Conservation (phyloP, 495 filamentous ascomycete genomes). For the Neurospora hispaniola region DNA sequence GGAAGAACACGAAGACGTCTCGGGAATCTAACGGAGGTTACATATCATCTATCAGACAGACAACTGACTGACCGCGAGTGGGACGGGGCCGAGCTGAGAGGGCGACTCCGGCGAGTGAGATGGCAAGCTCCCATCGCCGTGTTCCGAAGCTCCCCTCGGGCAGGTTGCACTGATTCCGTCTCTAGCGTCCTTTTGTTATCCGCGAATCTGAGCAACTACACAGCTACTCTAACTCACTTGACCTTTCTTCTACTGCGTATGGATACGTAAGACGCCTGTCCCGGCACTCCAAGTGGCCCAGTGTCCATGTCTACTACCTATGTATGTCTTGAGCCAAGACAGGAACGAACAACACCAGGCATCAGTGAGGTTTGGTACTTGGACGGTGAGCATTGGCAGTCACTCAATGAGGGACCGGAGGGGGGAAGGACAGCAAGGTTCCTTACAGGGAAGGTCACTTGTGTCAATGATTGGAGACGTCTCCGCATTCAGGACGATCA, state of each 20-base stretch:
- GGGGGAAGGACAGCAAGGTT: not conserved
- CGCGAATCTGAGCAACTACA: not conserved
- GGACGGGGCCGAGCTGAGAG: not conserved
- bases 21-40: not conserved
- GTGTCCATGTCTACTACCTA: not conserved
- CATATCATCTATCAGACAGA: not conserved
- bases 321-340: not conserved
- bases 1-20: not conserved
- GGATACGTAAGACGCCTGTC: not conserved
- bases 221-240: not conserved
- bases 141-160: not conserved
- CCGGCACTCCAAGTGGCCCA: not conserved
- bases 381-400: not conserved
- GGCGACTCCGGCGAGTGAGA: not conserved
- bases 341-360: not conserved
- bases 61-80: not conserved
- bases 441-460: not conserved
- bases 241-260: not conserved
- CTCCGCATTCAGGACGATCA: not conserved
- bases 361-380: too few relatives aligned
- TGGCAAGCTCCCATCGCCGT: not conserved
- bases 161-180: not conserved
- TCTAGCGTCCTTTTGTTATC: not conserved
- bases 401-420: not conserved
- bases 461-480: not conserved